A percentile compares a stretch with the other conserved stretches of the same genome.
These are phyloP conservation scores for Heliamphora exappendiculata DNA, from an alignment of 148 eudicot genomes.

Conservation along the genomic window DNA sequence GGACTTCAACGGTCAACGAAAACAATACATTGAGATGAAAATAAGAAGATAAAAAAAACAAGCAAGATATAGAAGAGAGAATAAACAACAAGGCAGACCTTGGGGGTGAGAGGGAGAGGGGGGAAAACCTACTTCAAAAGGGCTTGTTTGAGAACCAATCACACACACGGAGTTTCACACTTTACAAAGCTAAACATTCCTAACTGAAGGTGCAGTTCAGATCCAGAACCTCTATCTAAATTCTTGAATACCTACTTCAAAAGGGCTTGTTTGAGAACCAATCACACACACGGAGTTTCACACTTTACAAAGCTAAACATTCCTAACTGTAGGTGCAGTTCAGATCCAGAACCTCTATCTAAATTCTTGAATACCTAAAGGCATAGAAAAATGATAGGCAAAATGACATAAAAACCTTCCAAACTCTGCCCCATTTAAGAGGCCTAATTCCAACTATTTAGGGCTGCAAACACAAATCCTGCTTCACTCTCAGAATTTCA, in stretches of 20 bases:
- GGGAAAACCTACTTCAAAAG: not conserved
- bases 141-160: not conserved
- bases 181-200: not conserved
- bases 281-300: not conserved
- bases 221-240: not conserved
- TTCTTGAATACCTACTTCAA: not conserved
- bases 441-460: not conserved
- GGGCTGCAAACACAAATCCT: not conserved
- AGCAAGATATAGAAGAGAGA: not conserved
- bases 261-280: not conserved
- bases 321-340: not conserved
- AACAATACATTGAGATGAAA: not conserved
- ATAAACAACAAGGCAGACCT: not conserved
- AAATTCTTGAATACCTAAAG: not conserved
- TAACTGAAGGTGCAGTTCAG: not conserved
- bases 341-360: not conserved
- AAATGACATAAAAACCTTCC: not conserved
- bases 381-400: no score
- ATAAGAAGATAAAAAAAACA: not conserved
- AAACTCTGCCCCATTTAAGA: not conserved
- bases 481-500: not conserved
- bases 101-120: not conserved
- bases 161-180: not conserved
- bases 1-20: not conserved
- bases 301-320: not conserved